Conservation (phyloP, 441 rosid species). For the Theobroma grandiflorum region DNA sequence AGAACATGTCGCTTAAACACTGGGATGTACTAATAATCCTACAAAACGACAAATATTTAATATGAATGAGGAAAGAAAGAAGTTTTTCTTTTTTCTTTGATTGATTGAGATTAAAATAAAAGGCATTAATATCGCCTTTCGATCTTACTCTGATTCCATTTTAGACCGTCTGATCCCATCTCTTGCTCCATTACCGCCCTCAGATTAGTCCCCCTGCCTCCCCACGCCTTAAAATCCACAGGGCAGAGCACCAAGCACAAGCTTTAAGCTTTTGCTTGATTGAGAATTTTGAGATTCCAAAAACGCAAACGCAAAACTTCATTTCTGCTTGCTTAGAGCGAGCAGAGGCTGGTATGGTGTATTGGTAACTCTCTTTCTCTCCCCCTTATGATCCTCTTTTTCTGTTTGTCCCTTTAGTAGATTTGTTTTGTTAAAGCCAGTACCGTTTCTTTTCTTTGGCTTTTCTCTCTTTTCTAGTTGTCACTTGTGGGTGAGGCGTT, state of each 20-base stretch:
- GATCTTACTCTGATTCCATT: not conserved
- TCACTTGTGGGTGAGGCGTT: not conserved
- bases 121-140: not conserved
- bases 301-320: too few relatives aligned
- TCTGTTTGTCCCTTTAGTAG: not conserved
- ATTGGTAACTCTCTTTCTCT: not conserved
- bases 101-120: not conserved
- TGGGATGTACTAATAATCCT: constrained; percentile 1
- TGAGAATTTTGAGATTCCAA: not conserved
- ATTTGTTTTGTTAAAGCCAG: not conserved
- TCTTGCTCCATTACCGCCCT: not conserved
- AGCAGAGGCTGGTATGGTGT: not conserved
- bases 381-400: not conserved
- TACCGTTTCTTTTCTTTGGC: not conserved
- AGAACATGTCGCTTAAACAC: constrained; percentile 27
- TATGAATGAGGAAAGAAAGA: not conserved
- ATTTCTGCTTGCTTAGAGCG: not conserved
- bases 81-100: not conserved
- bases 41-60: not conserved
- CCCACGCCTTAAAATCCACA: not conserved
- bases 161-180: not conserved
- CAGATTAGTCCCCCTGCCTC: not conserved
- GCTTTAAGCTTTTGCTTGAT: not conserved
- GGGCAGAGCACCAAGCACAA: too few relatives aligned
- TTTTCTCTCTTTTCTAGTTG: not conserved